Conservation (phyloP, 2,329 filamentous ascomycete species). For the Tolypocladium amazonense region DNA sequence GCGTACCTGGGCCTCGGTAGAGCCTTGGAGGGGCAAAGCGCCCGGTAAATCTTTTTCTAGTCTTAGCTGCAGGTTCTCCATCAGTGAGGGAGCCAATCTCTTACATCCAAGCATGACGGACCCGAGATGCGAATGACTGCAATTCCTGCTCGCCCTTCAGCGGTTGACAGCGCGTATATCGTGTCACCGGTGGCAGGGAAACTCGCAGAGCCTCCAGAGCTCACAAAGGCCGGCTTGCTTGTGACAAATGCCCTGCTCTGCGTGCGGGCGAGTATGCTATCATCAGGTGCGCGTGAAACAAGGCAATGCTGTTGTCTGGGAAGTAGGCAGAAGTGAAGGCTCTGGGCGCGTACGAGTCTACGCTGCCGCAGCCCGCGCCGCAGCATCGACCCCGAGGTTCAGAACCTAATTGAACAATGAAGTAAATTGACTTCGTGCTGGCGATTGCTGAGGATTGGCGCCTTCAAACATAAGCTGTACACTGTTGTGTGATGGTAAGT, state of each 20-base stretch:
- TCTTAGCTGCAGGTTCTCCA: neutral
- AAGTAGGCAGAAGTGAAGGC: neutral
- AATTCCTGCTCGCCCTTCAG: conserved; percentile 76
- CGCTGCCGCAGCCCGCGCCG: conserved; percentile 2
- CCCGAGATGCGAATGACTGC: conserved; percentile 85
- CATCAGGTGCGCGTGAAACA: neutral
- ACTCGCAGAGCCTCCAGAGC: neutral
- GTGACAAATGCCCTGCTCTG: neutral
- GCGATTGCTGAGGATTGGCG: neutral
- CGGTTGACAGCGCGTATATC: conserved; percentile 88
- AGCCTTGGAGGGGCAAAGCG: conserved; percentile 36
- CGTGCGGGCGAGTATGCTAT: too few relatives aligned
- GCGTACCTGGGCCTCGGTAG: conserved; percentile 46
- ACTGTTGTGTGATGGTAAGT: neutral
- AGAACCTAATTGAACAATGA: neutral
- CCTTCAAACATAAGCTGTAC: neutral
- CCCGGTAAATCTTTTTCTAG: conserved; percentile 34
- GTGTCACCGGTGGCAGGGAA: conserved; percentile 38
- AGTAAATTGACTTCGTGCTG: neutral
- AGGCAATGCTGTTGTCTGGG: neutral
- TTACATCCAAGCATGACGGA: conserved; percentile 57
- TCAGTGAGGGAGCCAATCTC: conserved; percentile 8
- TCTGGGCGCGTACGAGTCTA: conserved; percentile 1
- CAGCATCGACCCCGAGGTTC: conserved; percentile 2
- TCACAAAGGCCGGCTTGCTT: neutral